Percentiles rank a stretch among this genome's conserved stretches.
Evolutionary conservation across 2,329 filamentous ascomycete species (phyloP).

Genomic region (Calonectria leucothoes): DNA sequence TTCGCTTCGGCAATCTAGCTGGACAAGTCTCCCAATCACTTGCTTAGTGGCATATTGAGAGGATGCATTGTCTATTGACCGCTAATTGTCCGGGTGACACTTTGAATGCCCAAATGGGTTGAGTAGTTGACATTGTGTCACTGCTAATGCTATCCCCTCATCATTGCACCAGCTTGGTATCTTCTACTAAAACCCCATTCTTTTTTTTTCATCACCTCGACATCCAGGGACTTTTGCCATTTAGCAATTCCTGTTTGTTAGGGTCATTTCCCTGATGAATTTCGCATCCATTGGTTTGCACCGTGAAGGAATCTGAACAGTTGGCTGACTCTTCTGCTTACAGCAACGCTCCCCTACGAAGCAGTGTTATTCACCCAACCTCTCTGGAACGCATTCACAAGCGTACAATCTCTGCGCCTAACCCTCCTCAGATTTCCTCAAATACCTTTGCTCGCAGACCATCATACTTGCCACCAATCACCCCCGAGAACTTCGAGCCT

Average conservation of each 20-base stretch:
- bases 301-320: neutral
- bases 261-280: neutral
- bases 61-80: neutral
- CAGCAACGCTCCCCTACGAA: slow-evolving; percentile 11
- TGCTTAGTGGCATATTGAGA: neutral
- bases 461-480: slow-evolving; percentile 33
- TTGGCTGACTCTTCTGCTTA: slow-evolving; percentile 6
- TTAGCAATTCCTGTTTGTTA: neutral
- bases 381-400: slow-evolving; percentile 55
- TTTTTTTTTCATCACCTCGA: neutral
- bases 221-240: no score
- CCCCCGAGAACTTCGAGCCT: slow-evolving; percentile 28
- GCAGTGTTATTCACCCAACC: slow-evolving; percentile 18
- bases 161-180: slow-evolving; percentile 6
- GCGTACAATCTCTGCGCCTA: slow-evolving; percentile 62
- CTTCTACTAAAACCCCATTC: neutral
- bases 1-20: neutral
- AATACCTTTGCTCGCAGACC: slow-evolving; percentile 31
- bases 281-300: neutral
- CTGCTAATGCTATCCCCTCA: slow-evolving; percentile 9
- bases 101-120: neutral
- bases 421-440: slow-evolving; percentile 48
- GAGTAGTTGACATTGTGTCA: slow-evolving; percentile 19
- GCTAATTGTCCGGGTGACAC: neutral
- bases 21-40: neutral